phyloP scores from a whole-genome alignment of 108 stramenopile species.

The Nitzschia inconspicua region DNA sequence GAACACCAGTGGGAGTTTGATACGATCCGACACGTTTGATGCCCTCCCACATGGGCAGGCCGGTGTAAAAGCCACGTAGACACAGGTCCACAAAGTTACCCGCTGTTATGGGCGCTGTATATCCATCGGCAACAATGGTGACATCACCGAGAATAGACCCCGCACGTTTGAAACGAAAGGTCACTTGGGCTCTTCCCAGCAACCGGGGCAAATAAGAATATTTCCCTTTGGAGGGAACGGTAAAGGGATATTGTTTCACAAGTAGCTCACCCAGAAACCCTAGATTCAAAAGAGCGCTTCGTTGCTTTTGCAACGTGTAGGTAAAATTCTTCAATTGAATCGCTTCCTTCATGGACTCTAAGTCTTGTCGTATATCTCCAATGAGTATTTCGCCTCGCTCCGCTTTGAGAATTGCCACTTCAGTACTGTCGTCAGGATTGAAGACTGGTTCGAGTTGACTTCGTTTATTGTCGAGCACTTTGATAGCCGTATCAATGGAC shows the following conservation, averaged over 20 bases:
- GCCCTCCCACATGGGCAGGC: constrained; percentile 63
- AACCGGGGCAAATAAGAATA: constrained; percentile 77
- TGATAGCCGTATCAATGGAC: constrained; percentile 25
- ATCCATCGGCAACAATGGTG: constrained; percentile 83
- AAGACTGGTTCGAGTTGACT: constrained; percentile 69
- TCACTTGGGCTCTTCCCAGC: constrained; percentile 68
- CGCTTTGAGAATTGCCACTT: constrained; percentile 57
- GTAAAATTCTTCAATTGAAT: constrained; percentile 29
- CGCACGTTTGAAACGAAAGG: constrained; percentile 55
- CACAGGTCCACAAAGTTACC: constrained; percentile 78
- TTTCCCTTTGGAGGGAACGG: constrained; percentile 67
- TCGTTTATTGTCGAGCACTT: constrained; percentile 53
- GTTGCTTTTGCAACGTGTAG: constrained; percentile 26
- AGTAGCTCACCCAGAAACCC: constrained; percentile 64
- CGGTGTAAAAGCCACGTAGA: constrained; percentile 76
- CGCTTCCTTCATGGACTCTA: constrained; percentile 40
- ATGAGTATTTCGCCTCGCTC: constrained; percentile 64
- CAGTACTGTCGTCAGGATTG: constrained; percentile 71
- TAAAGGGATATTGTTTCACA: constrained; percentile 63
- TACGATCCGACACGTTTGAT: constrained; percentile 50
- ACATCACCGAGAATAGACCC: constrained; percentile 64
- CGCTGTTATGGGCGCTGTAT: constrained; percentile 78
- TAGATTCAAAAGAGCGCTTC: constrained; percentile 54
- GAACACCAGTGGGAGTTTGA: constrained; percentile 3
- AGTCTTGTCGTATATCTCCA: constrained; percentile 41